These are phyloP conservation scores for Mycena rosella DNA, from an alignment of 768 basidiomycete species.

Conservation along the genomic window DNA sequence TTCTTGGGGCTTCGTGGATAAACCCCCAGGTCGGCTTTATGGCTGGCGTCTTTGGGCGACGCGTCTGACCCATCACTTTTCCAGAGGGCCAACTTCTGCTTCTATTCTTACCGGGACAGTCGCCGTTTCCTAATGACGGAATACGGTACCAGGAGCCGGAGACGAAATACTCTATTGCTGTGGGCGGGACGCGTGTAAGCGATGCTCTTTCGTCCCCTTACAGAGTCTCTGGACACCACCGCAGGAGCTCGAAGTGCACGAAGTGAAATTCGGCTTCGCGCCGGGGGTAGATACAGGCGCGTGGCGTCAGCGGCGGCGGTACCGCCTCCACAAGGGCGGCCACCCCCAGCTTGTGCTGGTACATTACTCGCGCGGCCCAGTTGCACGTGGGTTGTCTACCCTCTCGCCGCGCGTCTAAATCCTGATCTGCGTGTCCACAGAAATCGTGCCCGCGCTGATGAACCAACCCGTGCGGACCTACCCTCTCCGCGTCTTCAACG, in stretches of 20 bases:
- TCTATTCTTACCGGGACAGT: conserved; percentile 71
- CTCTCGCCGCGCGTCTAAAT: conserved; percentile 24
- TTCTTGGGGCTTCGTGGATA: conserved; percentile 82
- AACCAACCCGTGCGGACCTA: conserved; percentile 77
- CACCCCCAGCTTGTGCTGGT: conserved; percentile 80
- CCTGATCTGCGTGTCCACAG: conserved; percentile 50
- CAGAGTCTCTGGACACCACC: conserved; percentile 12
- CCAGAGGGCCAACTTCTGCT: conserved; percentile 78
- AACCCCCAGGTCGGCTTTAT: conserved; percentile 69
- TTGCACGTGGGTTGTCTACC: conserved; percentile 64
- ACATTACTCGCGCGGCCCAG: conserved; percentile 79
- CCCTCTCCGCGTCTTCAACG: conserved; percentile 75
- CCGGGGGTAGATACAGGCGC: conserved; percentile 75
- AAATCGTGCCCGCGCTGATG: conserved; percentile 67
- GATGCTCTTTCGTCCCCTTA: neutral
- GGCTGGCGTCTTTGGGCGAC: neutral
- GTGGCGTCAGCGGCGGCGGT: conserved; percentile 78
- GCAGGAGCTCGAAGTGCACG: conserved; percentile 83
- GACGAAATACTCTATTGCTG: conserved; percentile 67
- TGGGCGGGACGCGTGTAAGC: conserved; percentile 64
- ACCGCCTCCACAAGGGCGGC: conserved; percentile 79
- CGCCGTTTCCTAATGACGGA: conserved; percentile 80
- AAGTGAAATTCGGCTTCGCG: conserved; percentile 83
- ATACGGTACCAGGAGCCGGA: conserved; percentile 84
- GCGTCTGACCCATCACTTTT: conserved; percentile 16